These are phyloP conservation scores for Ambrosia hybrid DNA, from an alignment of 140 eudicot species.

Conservation along the genomic window DNA sequence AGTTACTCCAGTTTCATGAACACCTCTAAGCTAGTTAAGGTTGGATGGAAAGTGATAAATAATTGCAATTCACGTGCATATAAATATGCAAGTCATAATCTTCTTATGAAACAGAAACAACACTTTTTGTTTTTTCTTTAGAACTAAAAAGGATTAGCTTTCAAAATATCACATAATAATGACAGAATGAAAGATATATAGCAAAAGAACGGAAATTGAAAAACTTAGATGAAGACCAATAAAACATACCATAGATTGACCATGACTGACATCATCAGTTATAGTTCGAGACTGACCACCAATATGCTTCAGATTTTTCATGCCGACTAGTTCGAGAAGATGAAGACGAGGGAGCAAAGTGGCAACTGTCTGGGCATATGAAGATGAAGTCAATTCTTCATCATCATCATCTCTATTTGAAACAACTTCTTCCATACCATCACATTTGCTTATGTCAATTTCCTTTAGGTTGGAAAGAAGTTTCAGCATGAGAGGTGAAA, in stretches of 20 bases:
- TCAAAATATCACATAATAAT: too few species aligned
- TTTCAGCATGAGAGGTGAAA: slow-evolving; percentile 6
- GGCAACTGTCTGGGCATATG: background rate
- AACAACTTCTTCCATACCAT: slow-evolving; percentile 26
- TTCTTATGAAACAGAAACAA: background rate
- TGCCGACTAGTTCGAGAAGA: background rate
- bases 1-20: too few species aligned
- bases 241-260: background rate
- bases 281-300: background rate
- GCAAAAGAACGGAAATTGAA: too few species aligned
- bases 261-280: background rate
- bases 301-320: background rate
- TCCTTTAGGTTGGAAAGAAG: slow-evolving; percentile 2
- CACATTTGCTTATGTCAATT: background rate
- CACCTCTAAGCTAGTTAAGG: too few species aligned
- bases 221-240: too few species aligned
- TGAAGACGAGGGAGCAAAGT: background rate
- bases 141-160: too few species aligned
- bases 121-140: background rate
- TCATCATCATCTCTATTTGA: slow-evolving; percentile 11
- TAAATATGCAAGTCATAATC: too few species aligned
- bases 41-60: too few species aligned
- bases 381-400: background rate
- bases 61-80: too few species aligned
- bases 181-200: too few species aligned